Evolutionary conservation across 306 rosid genomes (phyloP).

Genomic region (Cucurbita maxima): DNA sequence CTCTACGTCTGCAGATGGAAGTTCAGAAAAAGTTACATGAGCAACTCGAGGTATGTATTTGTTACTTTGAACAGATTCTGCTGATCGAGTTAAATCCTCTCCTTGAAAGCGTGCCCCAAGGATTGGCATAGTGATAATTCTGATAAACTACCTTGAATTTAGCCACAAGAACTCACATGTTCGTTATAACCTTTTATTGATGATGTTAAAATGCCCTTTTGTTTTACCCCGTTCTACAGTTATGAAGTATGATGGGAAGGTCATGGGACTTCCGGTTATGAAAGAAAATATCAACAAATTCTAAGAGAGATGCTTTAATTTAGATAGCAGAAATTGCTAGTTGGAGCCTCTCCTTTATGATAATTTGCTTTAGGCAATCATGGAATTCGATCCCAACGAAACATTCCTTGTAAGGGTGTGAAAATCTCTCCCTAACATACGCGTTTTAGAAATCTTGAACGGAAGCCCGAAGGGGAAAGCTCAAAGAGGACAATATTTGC

Average conservation of each 20-base stretch:
- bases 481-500: too few species aligned
- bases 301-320: background rate
- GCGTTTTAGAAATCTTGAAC: too few species aligned
- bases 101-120: background rate
- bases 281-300: background rate
- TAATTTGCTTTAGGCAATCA: background rate
- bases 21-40: conserved; percentile 95
- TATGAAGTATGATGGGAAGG: background rate
- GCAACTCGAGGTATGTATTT: conserved; percentile 76
- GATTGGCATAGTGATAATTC: background rate
- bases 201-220: background rate
- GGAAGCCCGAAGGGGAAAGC: too few species aligned
- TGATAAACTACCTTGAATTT: background rate
- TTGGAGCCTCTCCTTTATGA: background rate
- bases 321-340: background rate
- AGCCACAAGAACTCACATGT: background rate
- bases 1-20: conserved; percentile 97
- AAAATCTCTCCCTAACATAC: too few species aligned
- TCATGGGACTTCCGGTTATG: background rate
- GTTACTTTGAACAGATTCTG: conserved; percentile 1
- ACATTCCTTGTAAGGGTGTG: too few species aligned
- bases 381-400: background rate
- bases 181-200: background rate
- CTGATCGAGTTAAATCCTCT: background rate
- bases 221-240: background rate